These are phyloP conservation scores for Pascua guehoae DNA, from an alignment of 1,284 basidiomycete genomes.

Conservation along the genomic window DNA sequence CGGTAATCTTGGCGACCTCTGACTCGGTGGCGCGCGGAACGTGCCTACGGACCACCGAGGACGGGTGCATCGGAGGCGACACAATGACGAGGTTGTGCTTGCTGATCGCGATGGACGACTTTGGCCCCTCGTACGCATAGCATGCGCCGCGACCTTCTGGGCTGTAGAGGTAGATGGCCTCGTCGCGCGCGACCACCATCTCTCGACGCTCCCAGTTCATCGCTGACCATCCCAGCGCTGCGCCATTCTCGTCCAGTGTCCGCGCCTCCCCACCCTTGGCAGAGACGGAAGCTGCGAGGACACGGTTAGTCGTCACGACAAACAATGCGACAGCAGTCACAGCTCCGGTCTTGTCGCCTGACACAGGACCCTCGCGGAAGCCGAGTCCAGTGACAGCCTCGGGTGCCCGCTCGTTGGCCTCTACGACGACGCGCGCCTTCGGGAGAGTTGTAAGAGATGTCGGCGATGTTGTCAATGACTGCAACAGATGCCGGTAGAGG, in stretches of 20 bases:
- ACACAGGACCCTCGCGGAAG: constrained; percentile 59
- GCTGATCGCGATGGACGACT: constrained; percentile 60
- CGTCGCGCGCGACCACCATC: constrained; percentile 83
- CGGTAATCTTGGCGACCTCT: constrained; percentile 78
- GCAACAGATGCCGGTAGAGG: constrained; percentile 83
- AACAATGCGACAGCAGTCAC: constrained; percentile 60
- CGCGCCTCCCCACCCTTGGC: constrained; percentile 67
- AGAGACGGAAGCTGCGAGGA: constrained; percentile 61
- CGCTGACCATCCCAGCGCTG: constrained; percentile 74
- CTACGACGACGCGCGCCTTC: constrained; percentile 73
- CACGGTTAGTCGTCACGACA: constrained; percentile 80
- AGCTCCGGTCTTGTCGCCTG: constrained; percentile 6
- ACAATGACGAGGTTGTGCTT: constrained; percentile 82
- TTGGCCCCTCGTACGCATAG: constrained; percentile 76
- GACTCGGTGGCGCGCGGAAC: constrained; percentile 16
- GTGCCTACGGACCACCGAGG: constrained; percentile 44
- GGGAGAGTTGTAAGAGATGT: constrained; percentile 64
- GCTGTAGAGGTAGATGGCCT: constrained; percentile 85
- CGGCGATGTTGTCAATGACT: constrained; percentile 65
- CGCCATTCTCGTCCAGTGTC: constrained; percentile 79
- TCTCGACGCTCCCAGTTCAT: constrained; percentile 69
- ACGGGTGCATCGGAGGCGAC: constrained; percentile 74
- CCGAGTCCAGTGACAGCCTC: constrained; percentile 91
- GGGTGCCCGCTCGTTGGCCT: constrained; percentile 56
- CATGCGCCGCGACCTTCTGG: constrained; percentile 78